Conservation (phyloP, 768 basidiomycete genomes). For the Pholiota conissans region DNA sequence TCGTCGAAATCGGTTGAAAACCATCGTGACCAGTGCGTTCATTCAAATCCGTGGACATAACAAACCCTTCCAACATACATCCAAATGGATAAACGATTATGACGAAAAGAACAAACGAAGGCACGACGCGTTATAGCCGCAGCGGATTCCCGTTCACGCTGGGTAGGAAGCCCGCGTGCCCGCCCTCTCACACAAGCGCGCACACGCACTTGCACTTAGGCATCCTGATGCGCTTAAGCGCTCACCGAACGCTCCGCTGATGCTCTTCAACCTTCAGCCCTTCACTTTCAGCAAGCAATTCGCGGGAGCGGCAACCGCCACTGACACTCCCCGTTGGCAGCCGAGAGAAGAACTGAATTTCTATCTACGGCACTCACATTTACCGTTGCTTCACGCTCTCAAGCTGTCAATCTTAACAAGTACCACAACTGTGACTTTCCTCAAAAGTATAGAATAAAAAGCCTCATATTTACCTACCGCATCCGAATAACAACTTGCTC, state of each 20-base stretch:
- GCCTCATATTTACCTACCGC: background rate
- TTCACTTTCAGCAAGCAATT: too few species aligned
- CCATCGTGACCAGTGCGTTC: too few species aligned
- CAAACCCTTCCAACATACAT: too few species aligned
- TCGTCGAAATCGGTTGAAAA: too few species aligned
- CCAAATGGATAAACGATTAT: background rate
- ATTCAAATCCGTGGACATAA: too few species aligned
- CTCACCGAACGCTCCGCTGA: background rate
- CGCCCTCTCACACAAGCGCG: background rate
- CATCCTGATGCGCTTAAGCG: background rate
- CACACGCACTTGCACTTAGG: background rate
- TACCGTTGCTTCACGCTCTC: too few species aligned
- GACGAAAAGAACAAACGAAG: background rate
- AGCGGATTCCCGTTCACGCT: background rate
- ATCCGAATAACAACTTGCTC: background rate
- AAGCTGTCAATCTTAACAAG: too few species aligned
- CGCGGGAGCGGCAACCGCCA: background rate
- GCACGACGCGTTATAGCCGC: background rate
- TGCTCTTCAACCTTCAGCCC: background rate
- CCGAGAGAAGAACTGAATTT: too few species aligned
- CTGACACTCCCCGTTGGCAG: background rate
- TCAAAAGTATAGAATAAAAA: background rate
- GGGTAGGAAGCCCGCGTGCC: background rate
- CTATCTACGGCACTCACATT: too few species aligned
- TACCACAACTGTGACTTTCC: too few species aligned